Evolutionary conservation across 2,329 filamentous ascomycete species (phyloP).

Genomic region (Fusarium mexicanum): DNA sequence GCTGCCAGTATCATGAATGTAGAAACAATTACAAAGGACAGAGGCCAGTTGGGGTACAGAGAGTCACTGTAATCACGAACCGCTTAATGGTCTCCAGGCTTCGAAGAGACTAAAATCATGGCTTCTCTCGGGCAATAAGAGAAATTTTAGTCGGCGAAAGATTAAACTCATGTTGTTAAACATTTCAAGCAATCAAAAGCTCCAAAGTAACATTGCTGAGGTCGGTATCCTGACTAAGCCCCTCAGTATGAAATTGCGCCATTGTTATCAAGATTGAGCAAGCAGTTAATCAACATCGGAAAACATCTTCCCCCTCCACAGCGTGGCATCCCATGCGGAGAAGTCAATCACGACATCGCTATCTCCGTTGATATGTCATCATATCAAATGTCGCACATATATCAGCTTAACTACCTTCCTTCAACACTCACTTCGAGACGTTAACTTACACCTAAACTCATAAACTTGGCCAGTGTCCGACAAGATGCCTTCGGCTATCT

Average conservation of each 20-base stretch:
- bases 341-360: not conserved
- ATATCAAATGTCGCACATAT: not conserved
- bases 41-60: fast-evolving
- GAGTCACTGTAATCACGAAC: fast-evolving
- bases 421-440: not conserved
- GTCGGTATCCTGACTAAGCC: not conserved
- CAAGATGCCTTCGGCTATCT: not conserved
- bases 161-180: fast-evolving
- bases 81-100: too few relatives aligned
- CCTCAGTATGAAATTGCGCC: not conserved
- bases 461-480: not conserved
- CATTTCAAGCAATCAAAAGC: fast-evolving
- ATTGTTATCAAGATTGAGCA: not conserved
- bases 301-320: not conserved
- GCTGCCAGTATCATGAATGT: fast-evolving
- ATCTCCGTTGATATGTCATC: not conserved
- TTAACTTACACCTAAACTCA: too few relatives aligned
- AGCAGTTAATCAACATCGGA: not conserved
- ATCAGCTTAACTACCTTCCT: not conserved
- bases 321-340: not conserved
- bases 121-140: fast-evolving
- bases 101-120: fast-evolving
- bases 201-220: not conserved
- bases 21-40: not conserved
- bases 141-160: fast-evolving